Evolutionary conservation across 2,329 filamentous ascomycete species (phyloP), one percentile per base, ranked within the genome.

Genomic region (Aspergillus proliferans): DNA sequence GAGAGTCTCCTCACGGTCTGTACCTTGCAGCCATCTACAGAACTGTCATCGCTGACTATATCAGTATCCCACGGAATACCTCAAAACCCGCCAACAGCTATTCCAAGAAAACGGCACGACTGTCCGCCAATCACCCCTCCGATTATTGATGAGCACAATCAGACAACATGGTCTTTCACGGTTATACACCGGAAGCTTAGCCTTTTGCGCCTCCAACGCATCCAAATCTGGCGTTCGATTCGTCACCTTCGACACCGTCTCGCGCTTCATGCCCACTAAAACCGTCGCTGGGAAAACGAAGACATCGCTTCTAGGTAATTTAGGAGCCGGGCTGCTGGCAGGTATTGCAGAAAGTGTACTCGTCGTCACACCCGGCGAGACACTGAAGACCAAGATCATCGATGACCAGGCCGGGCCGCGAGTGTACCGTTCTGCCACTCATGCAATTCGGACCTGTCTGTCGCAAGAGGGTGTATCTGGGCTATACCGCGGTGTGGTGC

Each of bases 321-420:
- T 85, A 21, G 57, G 77, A 0, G 81, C 81, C 3, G 82, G 83
- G 2, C 83, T 85, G 79, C 68, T 73, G 1, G 78, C 80, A 0
- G 83, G 83, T 0, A 73, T 82, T 0, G 74, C 83, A 1, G 81
- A 82, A 12, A 79, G 75, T 46, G 71, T 82, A 0, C 75, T 77
- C 19, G 81, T 81, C 1, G 82, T 85, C 1, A 86, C 82, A 2
- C 83, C 82, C 0, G 83, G 80, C 0, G 83, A 86, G 58, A 74
- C 82, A 1, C 78, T 86, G 57, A 85, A 85, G 63, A 85, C 83
- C 2, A 82, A 83, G 0, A 63, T 85, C 56, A 83, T 84, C 52
- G 80, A 83, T 62, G 80, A 84, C 58, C 48, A 50, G 5, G 50
- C 52, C 18, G 68, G 59, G 4, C 69, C 75, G 38, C 71, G 67